Conservation (phyloP, 148 eudicot species). For the Vaccinium macrocarpon region DNA sequence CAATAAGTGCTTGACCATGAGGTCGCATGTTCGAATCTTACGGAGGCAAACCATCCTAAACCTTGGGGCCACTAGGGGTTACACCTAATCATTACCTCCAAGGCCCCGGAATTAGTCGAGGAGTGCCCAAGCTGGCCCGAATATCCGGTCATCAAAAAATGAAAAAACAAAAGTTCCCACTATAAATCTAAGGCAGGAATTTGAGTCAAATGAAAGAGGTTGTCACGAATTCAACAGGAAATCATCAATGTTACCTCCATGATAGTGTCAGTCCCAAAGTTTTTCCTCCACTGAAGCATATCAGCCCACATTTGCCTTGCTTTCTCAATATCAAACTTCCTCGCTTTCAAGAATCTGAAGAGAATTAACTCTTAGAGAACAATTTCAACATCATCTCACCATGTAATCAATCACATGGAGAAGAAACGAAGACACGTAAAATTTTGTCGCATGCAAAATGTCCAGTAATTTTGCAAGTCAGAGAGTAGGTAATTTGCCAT, state of each 20-base stretch:
- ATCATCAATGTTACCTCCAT: conserved; percentile 44
- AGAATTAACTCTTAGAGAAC: background rate
- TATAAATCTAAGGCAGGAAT: background rate
- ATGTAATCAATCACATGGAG: conserved; percentile 2
- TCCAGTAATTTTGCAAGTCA: background rate
- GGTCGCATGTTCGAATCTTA: too few relatives aligned
- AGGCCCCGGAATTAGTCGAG: too few relatives aligned
- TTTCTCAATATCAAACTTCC: conserved; percentile 71
- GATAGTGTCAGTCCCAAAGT: conserved; percentile 74
- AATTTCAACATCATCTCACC: background rate
- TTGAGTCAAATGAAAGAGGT: background rate
- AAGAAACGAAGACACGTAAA: background rate
- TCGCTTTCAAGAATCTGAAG: conserved; percentile 76
- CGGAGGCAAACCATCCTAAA: too few relatives aligned
- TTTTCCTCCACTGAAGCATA: conserved; percentile 83
- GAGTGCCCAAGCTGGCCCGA: too few relatives aligned
- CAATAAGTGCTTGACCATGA: too few relatives aligned
- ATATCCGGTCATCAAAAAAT: too few relatives aligned
- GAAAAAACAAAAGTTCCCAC: background rate
- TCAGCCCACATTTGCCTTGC: conserved; percentile 83
- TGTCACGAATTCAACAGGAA: background rate
- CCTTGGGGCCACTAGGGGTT: too few relatives aligned
- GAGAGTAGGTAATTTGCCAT: background rate
- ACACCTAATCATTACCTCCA: too few relatives aligned
- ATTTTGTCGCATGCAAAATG: background rate